Conservation (phyloP, 352 stramenopile genomes). For the Phytophthora brassicae region DNA sequence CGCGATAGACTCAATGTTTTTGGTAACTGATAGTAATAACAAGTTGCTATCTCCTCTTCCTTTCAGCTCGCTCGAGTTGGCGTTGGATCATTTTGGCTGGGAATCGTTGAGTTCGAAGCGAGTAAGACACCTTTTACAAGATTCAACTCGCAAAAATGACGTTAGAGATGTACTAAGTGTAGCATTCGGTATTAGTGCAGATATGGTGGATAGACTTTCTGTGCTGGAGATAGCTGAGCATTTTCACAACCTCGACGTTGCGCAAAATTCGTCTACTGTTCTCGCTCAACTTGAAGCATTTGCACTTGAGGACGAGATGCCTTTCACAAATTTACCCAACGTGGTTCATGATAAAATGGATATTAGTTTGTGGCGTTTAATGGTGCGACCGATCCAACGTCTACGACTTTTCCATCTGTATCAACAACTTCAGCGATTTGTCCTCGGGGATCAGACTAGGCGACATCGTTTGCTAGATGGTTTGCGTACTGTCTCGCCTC, state of each 20-base stretch:
- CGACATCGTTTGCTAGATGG: constrained; percentile 16
- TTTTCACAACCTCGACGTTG: constrained; percentile 11
- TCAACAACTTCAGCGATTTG: constrained; percentile 26
- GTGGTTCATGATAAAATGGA: constrained; percentile 26
- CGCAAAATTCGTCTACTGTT: constrained; percentile 1
- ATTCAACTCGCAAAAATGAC: neutral
- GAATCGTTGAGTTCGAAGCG: constrained; percentile 17
- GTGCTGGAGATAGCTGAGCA: constrained; percentile 17
- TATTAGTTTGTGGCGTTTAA: constrained; percentile 43
- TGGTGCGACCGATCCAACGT: constrained; percentile 44
- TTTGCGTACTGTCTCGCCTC: constrained; percentile 5
- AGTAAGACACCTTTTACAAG: constrained; percentile 14
- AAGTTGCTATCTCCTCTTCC: constrained; percentile 12
- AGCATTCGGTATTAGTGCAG: neutral
- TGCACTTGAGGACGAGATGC: constrained; percentile 4
- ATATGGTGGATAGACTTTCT: constrained; percentile 15
- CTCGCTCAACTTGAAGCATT: constrained; percentile 7
- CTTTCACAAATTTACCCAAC: constrained; percentile 19
- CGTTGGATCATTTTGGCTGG: constrained; percentile 19
- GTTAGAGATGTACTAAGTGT: constrained; percentile 1
- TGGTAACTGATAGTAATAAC: neutral
- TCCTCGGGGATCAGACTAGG: constrained; percentile 11
- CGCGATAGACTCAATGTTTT: neutral
- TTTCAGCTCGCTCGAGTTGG: constrained; percentile 20
- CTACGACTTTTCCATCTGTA: constrained; percentile 36